phyloP scores from a whole-genome alignment of 768 basidiomycete genomes.

The Collybia mongolica region DNA sequence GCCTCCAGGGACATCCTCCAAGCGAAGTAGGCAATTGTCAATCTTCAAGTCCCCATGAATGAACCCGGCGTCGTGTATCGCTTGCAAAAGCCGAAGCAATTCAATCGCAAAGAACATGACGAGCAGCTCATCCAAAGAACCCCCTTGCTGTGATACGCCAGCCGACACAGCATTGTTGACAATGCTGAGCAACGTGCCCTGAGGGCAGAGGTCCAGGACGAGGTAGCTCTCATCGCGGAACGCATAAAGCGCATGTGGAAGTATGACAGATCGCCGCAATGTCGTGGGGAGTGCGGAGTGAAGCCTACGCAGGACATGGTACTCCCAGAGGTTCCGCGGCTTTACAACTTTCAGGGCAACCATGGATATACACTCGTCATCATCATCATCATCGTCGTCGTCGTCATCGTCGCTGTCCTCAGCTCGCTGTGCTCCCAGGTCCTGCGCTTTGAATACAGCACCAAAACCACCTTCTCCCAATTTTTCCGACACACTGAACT shows the following conservation, averaged over 20 bases:
- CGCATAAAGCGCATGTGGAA: conserved; percentile 77
- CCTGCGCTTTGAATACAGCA: conserved; percentile 84
- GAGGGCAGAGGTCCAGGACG: conserved; percentile 82
- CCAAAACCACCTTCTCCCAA: conserved; percentile 98
- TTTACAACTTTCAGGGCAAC: conserved; percentile 92
- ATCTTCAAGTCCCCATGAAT: conserved; percentile 99
- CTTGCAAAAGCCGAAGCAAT: conserved; percentile 78
- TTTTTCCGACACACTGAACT: conserved; percentile 77
- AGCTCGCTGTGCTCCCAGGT: conserved; percentile 47
- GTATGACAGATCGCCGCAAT: conserved; percentile 67
- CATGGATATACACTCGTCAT: conserved; percentile 51
- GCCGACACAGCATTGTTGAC: conserved; percentile 81
- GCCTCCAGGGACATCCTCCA: conserved; percentile 79
- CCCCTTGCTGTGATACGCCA: conserved; percentile 78
- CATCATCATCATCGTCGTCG: conserved; percentile 54
- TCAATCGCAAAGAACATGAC: conserved; percentile 96
- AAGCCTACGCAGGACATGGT: conserved; percentile 76
- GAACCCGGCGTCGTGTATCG: conserved; percentile 78
- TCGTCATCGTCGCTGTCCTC: conserved; percentile 55
- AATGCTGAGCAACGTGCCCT: conserved; percentile 89
- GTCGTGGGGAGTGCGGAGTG: conserved; percentile 63
- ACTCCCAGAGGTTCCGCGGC: conserved; percentile 92
- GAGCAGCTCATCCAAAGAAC: conserved; percentile 86
- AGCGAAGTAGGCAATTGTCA: conserved; percentile 94
- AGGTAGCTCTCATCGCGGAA: conserved; percentile 91